Evolutionary conservation across 1,284 basidiomycete genomes (phyloP).

Genomic region (Cutaneotrichosporon curvatum): DNA sequence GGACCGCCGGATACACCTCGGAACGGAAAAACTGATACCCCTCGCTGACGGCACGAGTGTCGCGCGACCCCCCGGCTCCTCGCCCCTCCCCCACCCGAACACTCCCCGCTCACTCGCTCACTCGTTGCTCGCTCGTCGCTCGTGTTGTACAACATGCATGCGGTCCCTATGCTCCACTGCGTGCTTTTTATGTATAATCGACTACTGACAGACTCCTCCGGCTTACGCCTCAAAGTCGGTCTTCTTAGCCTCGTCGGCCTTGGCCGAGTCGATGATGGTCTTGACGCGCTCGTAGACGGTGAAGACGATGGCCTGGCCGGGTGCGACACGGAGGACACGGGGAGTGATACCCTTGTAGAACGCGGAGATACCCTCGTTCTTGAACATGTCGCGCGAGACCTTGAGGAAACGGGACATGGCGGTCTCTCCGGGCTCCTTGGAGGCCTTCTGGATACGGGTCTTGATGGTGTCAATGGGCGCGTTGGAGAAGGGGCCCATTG

Average conservation of each 20-base stretch:
- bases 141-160: conserved; percentile 23
- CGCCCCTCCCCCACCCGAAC: too few species aligned
- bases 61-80: too few species aligned
- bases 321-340: conserved; percentile 89
- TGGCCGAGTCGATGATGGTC: conserved; percentile 62
- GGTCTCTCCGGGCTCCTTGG: conserved; percentile 66
- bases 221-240: conserved; percentile 20
- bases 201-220: too few species aligned
- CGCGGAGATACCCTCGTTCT: conserved; percentile 74
- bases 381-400: conserved; percentile 89
- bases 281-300: conserved; percentile 73
- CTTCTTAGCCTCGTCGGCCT: conserved; percentile 47
- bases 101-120: too few species aligned
- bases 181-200: too few species aligned
- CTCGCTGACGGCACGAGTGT: too few species aligned
- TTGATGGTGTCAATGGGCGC: conserved; percentile 98
- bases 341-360: conserved; percentile 99
- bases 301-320: conserved; percentile 60
- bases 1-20: too few species aligned
- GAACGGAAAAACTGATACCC: too few species aligned
- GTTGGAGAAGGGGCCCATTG: conserved; percentile 95
- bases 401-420: conserved; percentile 64
- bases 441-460: conserved; percentile 74
- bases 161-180: background rate
- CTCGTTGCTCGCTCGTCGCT: background rate